Percentiles rank a stretch among this genome's conserved stretches.
phyloP scores from a whole-genome alignment of 78 protist genomes.

The Dictyostelium citrinum region DNA sequence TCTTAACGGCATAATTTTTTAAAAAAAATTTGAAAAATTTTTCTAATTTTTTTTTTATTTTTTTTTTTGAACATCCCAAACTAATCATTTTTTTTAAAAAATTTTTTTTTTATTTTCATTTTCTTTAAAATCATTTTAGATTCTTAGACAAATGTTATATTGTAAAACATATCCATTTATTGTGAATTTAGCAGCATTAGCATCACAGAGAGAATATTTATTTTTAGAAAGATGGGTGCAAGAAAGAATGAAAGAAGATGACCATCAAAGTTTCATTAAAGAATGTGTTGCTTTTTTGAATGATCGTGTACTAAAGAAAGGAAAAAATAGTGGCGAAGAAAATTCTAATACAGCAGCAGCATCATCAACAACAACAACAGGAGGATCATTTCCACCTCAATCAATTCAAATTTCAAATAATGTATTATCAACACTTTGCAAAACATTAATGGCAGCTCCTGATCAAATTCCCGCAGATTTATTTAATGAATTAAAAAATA shows the following conservation, averaged over 20 bases:
- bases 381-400: background rate
- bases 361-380: background rate
- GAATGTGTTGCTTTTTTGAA: constrained; percentile 56
- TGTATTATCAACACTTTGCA: constrained; percentile 14
- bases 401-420: constrained; percentile 23
- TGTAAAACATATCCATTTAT: constrained; percentile 75
- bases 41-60: background rate
- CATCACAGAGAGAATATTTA: constrained; percentile 86
- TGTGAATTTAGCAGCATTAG: constrained; percentile 90
- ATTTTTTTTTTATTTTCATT: background rate
- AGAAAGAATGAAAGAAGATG: constrained; percentile 53
- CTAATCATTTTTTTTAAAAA: background rate
- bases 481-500: background rate
- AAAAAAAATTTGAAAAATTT: no score
- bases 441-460: background rate
- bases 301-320: constrained; percentile 7
- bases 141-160: constrained; percentile 48
- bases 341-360: background rate
- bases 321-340: background rate
- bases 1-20: background rate
- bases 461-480: constrained; percentile 20
- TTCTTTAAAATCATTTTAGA: background rate
- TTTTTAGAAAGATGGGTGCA: constrained; percentile 89
- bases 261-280: constrained; percentile 23
- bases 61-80: background rate